Evolutionary conservation across 768 basidiomycete genomes (phyloP).

Genomic region (Coprinellus micaceus): DNA sequence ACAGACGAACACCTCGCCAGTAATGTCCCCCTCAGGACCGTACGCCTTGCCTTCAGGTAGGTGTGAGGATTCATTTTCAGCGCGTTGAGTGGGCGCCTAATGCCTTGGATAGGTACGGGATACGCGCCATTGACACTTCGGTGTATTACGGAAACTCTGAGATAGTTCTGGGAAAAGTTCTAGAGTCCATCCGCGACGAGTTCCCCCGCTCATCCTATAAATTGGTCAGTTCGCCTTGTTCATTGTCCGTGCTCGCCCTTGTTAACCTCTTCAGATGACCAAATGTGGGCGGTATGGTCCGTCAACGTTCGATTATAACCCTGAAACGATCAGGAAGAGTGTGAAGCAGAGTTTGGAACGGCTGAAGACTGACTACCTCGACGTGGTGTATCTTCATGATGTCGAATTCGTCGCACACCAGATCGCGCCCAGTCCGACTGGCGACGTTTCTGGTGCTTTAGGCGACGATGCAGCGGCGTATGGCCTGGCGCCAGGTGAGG

Average conservation of each 20-base stretch:
- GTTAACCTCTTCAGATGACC: conserved; percentile 54
- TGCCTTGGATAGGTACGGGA: conserved; percentile 60
- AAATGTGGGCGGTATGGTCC: conserved; percentile 80
- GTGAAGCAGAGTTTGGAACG: conserved; percentile 65
- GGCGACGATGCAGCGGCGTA: conserved; percentile 52
- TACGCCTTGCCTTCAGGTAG: conserved; percentile 75
- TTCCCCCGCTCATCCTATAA: conserved; percentile 79
- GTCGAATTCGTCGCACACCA: conserved; percentile 69
- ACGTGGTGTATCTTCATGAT: conserved; percentile 81
- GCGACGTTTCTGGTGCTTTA: conserved; percentile 57
- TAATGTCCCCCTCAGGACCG: conserved; percentile 56
- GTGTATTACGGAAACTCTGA: conserved; percentile 81
- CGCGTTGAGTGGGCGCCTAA: not conserved
- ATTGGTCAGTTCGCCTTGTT: conserved; percentile 44
- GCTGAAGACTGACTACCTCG: conserved; percentile 73
- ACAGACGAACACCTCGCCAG: conserved; percentile 53
- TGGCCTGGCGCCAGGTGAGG: conserved; percentile 58
- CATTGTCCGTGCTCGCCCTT: not conserved
- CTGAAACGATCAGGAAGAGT: conserved; percentile 59
- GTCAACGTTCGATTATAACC: conserved; percentile 70
- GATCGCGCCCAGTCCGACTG: conserved; percentile 46
- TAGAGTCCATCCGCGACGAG: conserved; percentile 55
- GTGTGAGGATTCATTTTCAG: conserved; percentile 10
- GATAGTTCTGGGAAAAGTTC: conserved; percentile 64
- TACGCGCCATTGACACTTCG: conserved; percentile 78